These are phyloP conservation scores for Lycium ferocissimum DNA, from an alignment of 257 asterid species.

Conservation along the genomic window DNA sequence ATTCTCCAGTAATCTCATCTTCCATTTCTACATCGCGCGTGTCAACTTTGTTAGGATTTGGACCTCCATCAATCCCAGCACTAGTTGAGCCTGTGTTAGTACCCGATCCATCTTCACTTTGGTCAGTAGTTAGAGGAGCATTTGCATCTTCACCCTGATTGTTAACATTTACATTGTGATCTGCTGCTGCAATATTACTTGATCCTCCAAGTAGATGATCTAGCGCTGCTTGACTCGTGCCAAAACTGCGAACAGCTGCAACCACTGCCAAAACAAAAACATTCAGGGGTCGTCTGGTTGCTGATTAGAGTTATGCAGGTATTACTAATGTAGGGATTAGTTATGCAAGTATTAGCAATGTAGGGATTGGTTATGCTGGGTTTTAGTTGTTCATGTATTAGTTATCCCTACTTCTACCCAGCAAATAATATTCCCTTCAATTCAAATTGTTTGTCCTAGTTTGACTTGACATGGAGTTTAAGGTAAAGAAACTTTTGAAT, in stretches of 20 bases:
- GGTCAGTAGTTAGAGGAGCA: background rate
- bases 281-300: background rate
- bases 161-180: constrained; percentile 27
- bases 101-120: constrained; percentile 23
- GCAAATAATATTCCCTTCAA: too few species aligned
- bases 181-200: constrained; percentile 26
- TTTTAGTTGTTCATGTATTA: too few species aligned
- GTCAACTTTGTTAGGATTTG: constrained; percentile 29
- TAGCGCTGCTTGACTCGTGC: constrained; percentile 58
- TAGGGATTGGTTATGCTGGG: too few species aligned
- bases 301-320: too few species aligned
- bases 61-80: constrained; percentile 34
- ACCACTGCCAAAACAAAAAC: constrained; percentile 51
- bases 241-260: constrained; percentile 56
- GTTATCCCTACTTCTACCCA: too few species aligned
- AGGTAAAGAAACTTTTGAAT: too few species aligned
- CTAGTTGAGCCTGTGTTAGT: constrained; percentile 33
- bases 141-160: constrained; percentile 23
- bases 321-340: too few species aligned
- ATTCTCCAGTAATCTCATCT: constrained; percentile 68
- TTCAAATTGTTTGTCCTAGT: too few species aligned
- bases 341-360: too few species aligned
- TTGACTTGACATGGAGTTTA: too few species aligned
- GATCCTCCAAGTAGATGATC: constrained; percentile 53
- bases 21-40: constrained; percentile 83